phyloP scores from a whole-genome alignment of 306 rosid species.

The Medicago arabica region DNA sequence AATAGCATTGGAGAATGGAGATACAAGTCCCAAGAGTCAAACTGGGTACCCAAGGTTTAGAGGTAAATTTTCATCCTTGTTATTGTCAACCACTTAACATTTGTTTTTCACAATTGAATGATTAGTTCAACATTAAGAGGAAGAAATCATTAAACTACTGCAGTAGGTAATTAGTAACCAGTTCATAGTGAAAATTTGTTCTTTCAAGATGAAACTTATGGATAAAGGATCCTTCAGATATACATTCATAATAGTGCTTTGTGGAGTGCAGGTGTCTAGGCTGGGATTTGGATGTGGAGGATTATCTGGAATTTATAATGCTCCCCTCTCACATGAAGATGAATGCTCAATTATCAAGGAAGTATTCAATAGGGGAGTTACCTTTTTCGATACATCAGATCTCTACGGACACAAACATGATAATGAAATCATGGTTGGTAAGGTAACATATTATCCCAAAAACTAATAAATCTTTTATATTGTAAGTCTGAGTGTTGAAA shows the following conservation, averaged over 20 bases:
- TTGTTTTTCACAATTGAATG: slow-evolving; percentile 2
- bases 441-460: slow-evolving; percentile 51
- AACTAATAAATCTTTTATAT: not conserved
- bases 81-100: not conserved
- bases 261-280: slow-evolving; percentile 68
- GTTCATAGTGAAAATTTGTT: no score
- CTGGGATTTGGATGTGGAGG: slow-evolving; percentile 91
- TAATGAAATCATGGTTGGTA: slow-evolving; percentile 79
- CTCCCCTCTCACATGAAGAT: slow-evolving; percentile 74
- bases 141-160: no score
- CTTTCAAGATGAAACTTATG: not conserved
- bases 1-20: slow-evolving; percentile 48
- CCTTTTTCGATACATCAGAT: slow-evolving; percentile 81
- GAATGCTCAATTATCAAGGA: slow-evolving; percentile 67
- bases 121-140: not conserved
- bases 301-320: slow-evolving; percentile 63
- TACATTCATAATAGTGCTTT: no score
- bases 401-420: slow-evolving; percentile 61
- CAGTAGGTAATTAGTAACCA: no score
- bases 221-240: not conserved
- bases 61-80: slow-evolving; percentile 48
- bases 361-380: slow-evolving; percentile 68
- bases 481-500: not conserved
- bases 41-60: slow-evolving; percentile 77
- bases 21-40: slow-evolving; percentile 63